These are phyloP conservation scores for Ophiostoma angusticollis DNA, from an alignment of 2,329 filamentous ascomycete species.

Conservation along the genomic window DNA sequence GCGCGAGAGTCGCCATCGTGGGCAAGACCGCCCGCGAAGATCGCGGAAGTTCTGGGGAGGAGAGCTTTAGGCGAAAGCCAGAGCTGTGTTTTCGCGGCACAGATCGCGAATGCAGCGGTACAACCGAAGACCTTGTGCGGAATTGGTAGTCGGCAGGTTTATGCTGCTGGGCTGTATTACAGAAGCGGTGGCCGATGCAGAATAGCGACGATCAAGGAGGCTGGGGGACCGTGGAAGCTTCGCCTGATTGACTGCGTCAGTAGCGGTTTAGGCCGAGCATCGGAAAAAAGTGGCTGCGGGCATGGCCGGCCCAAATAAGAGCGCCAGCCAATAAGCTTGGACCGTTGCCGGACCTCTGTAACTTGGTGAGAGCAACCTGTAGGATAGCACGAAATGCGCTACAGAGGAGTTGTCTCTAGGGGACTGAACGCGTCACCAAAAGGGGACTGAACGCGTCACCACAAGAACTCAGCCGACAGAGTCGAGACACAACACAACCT, in stretches of 20 bases:
- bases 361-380: too few relatives aligned
- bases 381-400: too few relatives aligned
- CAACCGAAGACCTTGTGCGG: not conserved
- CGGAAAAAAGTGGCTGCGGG: constrained; percentile 10
- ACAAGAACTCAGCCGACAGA: not conserved
- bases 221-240: constrained; percentile 5
- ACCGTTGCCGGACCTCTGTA: not conserved
- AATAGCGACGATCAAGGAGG: constrained; percentile 4
- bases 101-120: too few relatives aligned
- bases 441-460: not conserved
- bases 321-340: too few relatives aligned
- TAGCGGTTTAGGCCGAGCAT: constrained; percentile 1
- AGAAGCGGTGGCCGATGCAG: not conserved
- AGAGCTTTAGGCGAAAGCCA: constrained; percentile 2
- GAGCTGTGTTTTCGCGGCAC: not conserved
- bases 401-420: too few relatives aligned
- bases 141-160: not conserved
- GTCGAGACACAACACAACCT: not conserved
- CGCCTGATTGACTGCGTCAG: constrained; percentile 8
- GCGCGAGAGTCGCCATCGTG: constrained; percentile 14
- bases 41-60: constrained; percentile 5
- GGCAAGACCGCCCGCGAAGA: constrained; percentile 2
- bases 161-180: not conserved
- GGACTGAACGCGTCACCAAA: constrained; percentile 2
- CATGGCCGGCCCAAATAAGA: too few relatives aligned